phyloP scores from a whole-genome alignment of 192 early-diverging fungal species.

The Mortierella hygrophila region DNA sequence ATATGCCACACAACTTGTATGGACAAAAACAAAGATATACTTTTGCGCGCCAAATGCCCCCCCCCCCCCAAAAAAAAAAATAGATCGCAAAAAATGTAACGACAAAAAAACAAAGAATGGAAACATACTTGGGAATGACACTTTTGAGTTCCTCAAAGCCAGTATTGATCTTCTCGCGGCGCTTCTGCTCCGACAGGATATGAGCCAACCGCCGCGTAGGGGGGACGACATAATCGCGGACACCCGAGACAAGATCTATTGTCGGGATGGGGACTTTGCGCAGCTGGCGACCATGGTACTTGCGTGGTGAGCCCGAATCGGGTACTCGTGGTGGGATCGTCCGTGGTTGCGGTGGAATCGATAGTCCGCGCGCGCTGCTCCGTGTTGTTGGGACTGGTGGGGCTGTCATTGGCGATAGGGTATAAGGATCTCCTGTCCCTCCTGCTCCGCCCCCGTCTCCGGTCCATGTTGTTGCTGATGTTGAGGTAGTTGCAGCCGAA shows the following conservation, averaged over 20 bases:
- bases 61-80: too few relatives aligned
- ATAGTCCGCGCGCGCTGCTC: not conserved
- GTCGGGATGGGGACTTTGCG: constrained; percentile 13
- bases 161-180: constrained; percentile 57
- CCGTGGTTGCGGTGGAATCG: constrained; percentile 11
- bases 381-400: not conserved
- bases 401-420: not conserved
- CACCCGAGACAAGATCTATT: constrained; percentile 18
- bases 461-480: not conserved
- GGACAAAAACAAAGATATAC: too few relatives aligned
- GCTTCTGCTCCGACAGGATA: constrained; percentile 57
- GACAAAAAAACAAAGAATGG: not conserved
- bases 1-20: too few relatives aligned
- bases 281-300: constrained; percentile 33
- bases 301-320: constrained; percentile 6
- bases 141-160: constrained; percentile 59
- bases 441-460: too few relatives aligned
- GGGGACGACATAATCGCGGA: constrained; percentile 6
- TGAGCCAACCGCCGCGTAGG: constrained; percentile 56
- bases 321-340: constrained; percentile 19
- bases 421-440: not conserved
- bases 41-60: too few relatives aligned
- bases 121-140: constrained; percentile 54
- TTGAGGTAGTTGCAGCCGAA: not conserved
- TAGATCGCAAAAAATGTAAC: not conserved